phyloP scores from a whole-genome alignment of 169 alveolate genomes.

The Blepharisma undulans region DNA sequence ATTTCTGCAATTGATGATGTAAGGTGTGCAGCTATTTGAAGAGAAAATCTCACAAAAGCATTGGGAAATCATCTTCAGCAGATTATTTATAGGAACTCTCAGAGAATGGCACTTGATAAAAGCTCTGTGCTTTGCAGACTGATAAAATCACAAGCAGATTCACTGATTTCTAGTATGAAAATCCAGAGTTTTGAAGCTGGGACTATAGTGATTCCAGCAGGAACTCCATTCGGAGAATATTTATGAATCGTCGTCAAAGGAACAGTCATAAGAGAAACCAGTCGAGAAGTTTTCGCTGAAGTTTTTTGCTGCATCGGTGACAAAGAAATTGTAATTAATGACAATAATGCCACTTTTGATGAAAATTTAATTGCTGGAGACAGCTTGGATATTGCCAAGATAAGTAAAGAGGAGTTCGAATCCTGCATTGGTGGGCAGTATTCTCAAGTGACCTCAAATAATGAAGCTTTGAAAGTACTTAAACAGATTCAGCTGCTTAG shows the following conservation, averaged over 20 bases:
- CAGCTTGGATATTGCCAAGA: not conserved
- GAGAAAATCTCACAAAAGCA: conserved; percentile 50
- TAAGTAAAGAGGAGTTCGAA: not conserved
- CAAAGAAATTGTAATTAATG: conserved; percentile 11
- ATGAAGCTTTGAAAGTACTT: conserved; percentile 22
- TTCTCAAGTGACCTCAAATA: not conserved
- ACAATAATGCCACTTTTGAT: conserved; percentile 16
- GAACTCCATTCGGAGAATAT: not conserved
- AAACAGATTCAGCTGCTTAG: conserved; percentile 4
- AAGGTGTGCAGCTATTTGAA: conserved; percentile 48
- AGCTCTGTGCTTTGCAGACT: not conserved
- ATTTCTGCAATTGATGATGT: conserved; percentile 73
- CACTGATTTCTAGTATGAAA: not conserved
- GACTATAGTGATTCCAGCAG: not conserved
- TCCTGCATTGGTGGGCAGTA: conserved; percentile 16
- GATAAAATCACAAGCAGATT: not conserved
- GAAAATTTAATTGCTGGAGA: conserved; percentile 33
- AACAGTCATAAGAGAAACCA: not conserved
- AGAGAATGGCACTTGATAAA: conserved; percentile 4
- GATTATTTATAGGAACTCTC: conserved; percentile 23
- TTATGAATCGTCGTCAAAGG: conserved; percentile 21
- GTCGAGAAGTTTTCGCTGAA: conserved; percentile 43
- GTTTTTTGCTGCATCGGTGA: conserved; percentile 29
- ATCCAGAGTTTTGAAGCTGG: not conserved
- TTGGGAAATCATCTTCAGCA: conserved; percentile 50